A percentile compares a stretch with the other conserved stretches of the same genome.
These are phyloP conservation scores for Solanum neorickii DNA, from an alignment of 257 asterid species.

Conservation along the genomic window DNA sequence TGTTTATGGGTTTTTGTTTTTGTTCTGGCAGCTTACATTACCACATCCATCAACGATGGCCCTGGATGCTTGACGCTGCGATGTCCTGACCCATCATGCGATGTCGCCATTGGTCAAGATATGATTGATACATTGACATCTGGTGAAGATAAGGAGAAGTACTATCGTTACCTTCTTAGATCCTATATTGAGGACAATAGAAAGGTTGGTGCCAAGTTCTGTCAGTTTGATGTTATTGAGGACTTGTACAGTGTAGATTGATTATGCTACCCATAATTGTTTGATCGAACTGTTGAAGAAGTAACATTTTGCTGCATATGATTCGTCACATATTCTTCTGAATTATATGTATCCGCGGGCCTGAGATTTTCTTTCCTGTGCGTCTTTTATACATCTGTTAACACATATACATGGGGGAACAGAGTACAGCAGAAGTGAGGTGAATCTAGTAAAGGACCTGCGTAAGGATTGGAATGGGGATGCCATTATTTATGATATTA, in stretches of 20 bases:
- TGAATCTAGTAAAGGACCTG: background rate
- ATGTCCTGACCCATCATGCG: slow-evolving; percentile 85
- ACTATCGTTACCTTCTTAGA: slow-evolving; percentile 74
- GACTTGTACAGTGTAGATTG: background rate
- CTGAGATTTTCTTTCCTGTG: background rate
- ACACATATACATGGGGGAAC: background rate
- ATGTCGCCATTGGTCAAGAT: slow-evolving; percentile 79
- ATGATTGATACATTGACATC: slow-evolving; percentile 51
- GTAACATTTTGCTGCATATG: background rate
- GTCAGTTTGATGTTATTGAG: background rate
- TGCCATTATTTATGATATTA: background rate
- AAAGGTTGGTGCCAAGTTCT: slow-evolving; percentile 37
- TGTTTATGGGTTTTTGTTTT: background rate
- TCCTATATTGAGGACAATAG: slow-evolving; percentile 92
- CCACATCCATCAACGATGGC: slow-evolving; percentile 79
- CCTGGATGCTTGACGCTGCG: slow-evolving; percentile 89
- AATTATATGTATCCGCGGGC: background rate
- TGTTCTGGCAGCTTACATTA: slow-evolving; percentile 56
- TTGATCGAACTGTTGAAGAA: background rate
- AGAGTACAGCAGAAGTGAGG: background rate
- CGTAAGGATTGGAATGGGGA: background rate
- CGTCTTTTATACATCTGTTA: background rate
- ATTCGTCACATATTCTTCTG: background rate
- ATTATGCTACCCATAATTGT: background rate
- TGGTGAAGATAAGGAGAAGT: slow-evolving; percentile 60